Evolutionary conservation across 805 yeast species (phyloP).

Genomic region (Komagataella populi): DNA sequence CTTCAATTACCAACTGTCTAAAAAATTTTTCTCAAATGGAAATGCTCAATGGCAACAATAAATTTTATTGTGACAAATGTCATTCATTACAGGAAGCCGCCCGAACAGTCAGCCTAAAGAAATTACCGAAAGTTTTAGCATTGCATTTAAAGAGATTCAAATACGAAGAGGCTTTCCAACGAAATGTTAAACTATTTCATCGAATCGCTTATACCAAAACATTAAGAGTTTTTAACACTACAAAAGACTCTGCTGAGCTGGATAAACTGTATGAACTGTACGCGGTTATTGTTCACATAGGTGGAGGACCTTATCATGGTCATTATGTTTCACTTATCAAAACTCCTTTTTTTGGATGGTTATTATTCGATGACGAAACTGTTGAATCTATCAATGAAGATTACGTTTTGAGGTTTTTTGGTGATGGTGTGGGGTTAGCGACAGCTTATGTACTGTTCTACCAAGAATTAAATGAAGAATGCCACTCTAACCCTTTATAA

Average conservation of each 20-base stretch:
- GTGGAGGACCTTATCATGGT: constrained; percentile 97
- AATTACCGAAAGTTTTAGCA: constrained; percentile 66
- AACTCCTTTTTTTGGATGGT: constrained; percentile 71
- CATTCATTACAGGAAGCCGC: constrained; percentile 89
- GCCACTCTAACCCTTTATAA: constrained; percentile 8
- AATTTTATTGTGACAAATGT: constrained; percentile 87
- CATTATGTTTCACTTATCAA: constrained; percentile 86
- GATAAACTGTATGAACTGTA: constrained; percentile 66
- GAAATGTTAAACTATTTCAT: constrained; percentile 78
- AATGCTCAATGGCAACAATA: constrained; percentile 73
- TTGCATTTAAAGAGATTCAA: constrained; percentile 87
- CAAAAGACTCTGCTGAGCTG: constrained; percentile 34
- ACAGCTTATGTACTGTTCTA: constrained; percentile 88
- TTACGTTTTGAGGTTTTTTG: constrained; percentile 76
- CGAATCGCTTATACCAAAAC: constrained; percentile 69
- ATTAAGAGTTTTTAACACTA: constrained; percentile 57
- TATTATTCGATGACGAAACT: constrained; percentile 88
- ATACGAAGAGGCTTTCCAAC: constrained; percentile 69
- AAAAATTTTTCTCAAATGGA: constrained; percentile 79
- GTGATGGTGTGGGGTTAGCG: constrained; percentile 77
- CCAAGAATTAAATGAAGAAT: constrained; percentile 35
- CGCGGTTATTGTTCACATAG: constrained; percentile 86
- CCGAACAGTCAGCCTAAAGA: constrained; percentile 69
- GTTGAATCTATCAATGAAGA: constrained; percentile 79
- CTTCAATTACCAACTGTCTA: constrained; percentile 64